phyloP scores from a whole-genome alignment of 306 rosid species.

The Crataegus laevigata region DNA sequence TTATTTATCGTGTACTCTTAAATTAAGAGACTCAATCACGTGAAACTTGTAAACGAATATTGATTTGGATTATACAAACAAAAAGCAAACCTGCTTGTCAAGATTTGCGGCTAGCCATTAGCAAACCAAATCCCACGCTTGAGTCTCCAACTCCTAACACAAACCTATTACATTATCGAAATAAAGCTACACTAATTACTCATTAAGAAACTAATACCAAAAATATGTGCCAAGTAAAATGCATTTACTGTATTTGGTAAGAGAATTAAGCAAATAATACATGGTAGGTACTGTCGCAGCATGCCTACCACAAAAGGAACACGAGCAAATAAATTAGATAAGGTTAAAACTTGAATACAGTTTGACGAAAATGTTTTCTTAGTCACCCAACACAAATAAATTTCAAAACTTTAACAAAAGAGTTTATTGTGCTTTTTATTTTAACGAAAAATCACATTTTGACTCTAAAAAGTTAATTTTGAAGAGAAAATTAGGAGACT shows the following conservation, averaged over 20 bases:
- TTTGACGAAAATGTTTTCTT: not conserved
- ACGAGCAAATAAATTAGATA: not conserved
- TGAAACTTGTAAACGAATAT: not conserved
- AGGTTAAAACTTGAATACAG: not conserved
- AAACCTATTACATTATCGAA: not conserved
- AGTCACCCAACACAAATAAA: not conserved
- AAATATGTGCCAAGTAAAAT: not conserved
- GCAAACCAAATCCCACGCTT: conserved; percentile 2
- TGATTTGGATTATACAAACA: not conserved
- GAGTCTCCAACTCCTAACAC: not conserved
- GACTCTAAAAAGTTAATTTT: too few relatives aligned
- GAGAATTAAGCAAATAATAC: not conserved
- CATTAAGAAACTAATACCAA: not conserved
- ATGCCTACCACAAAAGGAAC: not conserved
- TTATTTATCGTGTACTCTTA: too few relatives aligned
- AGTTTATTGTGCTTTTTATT: too few relatives aligned
- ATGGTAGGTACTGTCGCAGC: not conserved
- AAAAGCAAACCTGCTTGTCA: not conserved
- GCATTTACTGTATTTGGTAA: not conserved
- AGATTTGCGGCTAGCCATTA: conserved; percentile 11
- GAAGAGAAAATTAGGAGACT: too few relatives aligned
- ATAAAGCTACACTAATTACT: not conserved
- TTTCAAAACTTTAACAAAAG: too few relatives aligned
- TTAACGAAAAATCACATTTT: too few relatives aligned
- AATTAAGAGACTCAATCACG: not conserved